Percentiles rank a stretch among this genome's conserved stretches.
Evolutionary conservation across 495 filamentous ascomycete species (phyloP).

Genomic region (Annulohypoxylon stygium): DNA sequence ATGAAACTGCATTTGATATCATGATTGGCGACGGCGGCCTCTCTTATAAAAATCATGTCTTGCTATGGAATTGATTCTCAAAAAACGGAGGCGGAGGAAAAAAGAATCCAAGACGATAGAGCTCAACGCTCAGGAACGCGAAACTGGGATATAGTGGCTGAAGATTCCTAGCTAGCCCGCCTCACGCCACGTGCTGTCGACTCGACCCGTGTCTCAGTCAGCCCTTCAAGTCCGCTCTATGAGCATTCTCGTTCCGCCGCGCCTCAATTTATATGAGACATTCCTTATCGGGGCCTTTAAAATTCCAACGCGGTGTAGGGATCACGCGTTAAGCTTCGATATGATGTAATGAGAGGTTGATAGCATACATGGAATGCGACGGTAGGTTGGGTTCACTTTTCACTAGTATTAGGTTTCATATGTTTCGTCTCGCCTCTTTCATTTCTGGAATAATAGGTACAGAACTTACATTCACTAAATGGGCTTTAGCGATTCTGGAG

Average conservation of each 20-base stretch:
- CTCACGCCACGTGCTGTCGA: conserved; percentile 25
- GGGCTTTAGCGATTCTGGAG: not conserved
- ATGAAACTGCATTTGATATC: not conserved
- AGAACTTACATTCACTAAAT: not conserved
- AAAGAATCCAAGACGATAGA: conserved; percentile 28
- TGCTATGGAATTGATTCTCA: not conserved
- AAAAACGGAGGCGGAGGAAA: conserved; percentile 30
- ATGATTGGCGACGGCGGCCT: not conserved
- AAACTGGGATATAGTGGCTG: conserved; percentile 36
- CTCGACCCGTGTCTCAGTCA: conserved; percentile 32
- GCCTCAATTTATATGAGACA: conserved; percentile 35
- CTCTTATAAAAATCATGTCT: conserved; percentile 21
- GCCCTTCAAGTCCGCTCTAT: conserved; percentile 17
- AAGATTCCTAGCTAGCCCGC: conserved; percentile 38
- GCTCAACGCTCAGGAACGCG: conserved; percentile 20
- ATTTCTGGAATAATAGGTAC: not conserved
- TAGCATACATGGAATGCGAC: not conserved
- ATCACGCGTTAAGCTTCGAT: not conserved
- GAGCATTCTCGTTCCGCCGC: conserved; percentile 13
- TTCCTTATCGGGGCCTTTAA: not conserved
- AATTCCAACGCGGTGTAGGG: conserved; percentile 26
- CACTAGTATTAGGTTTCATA: not conserved
- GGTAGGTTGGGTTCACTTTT: not conserved
- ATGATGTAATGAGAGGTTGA: not conserved
- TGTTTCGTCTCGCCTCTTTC: not conserved